Base-by-base conservation (phyloP, 2,329 filamentous ascomycete genomes). In the Acrodontium crateriforme region DNA sequence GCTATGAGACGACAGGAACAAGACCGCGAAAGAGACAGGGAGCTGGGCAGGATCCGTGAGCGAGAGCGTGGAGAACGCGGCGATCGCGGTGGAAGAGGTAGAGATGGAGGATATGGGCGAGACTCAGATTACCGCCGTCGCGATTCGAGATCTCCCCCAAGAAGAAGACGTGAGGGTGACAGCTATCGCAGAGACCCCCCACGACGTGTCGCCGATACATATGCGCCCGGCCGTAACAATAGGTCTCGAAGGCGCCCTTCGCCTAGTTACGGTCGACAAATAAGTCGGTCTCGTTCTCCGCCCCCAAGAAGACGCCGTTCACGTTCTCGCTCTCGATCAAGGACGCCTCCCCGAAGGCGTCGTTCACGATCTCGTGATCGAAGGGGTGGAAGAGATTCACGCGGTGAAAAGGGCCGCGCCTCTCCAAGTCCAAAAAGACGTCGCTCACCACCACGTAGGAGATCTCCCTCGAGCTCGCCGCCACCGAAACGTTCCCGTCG, bases 1-100 rank as follows among this genome's bases (percentile, higher is more conserved):
- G 10, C 10, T 12, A n/a, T 22, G 8, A 12, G 9, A 11, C 11
- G 24, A 25, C 24, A 14, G 10, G n/a, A 14, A n/a, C n/a, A 25
- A 25, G 24, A 25, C n/a, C n/a, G n/a, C n/a, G 20, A 12, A 22
- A 22, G 20, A 22, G 20, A 22, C 13, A 9, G 24, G 15, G n/a
- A 14, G 24, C 11, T 25, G 10, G n/a, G 24, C 24, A n/a, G n/a
- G n/a, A n/a, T n/a, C n/a, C n/a, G 20, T 4, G 20, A 22, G 13
- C 20, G 20, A 22, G 20, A 22, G 20, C 20, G 20, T 8, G 10
- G 20, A n/a, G 20, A 22, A 4, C 20, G 20, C 20, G 20, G 10
- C 20, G 13, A 12, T n/a, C 10, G 13, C 20, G 13, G 20, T 12
- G 20, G n/a, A 8, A 22, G 20, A 22, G 20, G 20, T 4, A 22